Conservation (phyloP, 2,329 filamentous ascomycete species). For the Xylariaceae sp. region DNA sequence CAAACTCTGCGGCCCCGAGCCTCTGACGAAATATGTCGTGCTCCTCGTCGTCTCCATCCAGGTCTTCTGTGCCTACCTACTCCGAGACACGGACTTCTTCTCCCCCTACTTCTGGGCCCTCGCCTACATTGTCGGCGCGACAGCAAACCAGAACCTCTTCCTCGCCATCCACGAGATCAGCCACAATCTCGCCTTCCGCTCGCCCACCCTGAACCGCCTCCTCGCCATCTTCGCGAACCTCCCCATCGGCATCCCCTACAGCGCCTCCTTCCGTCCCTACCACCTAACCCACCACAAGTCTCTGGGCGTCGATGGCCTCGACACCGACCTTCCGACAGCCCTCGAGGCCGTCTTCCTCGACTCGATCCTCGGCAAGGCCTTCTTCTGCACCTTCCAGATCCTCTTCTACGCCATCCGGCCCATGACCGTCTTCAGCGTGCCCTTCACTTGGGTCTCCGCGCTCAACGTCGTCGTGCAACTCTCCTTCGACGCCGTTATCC, state of each 20-base stretch:
- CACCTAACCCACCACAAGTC: constrained; percentile 99
- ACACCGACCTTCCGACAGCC: constrained; percentile 90
- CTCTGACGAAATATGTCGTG: constrained; percentile 91
- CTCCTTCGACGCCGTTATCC: constrained; percentile 67
- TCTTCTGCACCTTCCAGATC: constrained; percentile 99
- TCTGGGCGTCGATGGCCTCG: constrained; percentile 89
- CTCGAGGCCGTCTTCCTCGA: constrained; percentile 90
- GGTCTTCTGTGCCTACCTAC: constrained; percentile 67
- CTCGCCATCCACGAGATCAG: constrained; percentile 98
- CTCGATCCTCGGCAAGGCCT: constrained; percentile 91
- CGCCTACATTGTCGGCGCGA: constrained; percentile 88
- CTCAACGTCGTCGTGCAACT: constrained; percentile 76
- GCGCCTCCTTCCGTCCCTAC: constrained; percentile 93
- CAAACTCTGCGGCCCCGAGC: constrained; percentile 94
- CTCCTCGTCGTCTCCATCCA: constrained; percentile 78
- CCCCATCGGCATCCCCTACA: constrained; percentile 93
- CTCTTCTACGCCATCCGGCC: constrained; percentile 96
- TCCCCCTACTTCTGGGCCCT: constrained; percentile 81
- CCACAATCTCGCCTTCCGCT: constrained; percentile 91
- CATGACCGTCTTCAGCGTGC: constrained; percentile 87
- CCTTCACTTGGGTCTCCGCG: constrained; percentile 78
- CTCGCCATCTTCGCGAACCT: constrained; percentile 92
- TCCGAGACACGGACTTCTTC: constrained; percentile 72
- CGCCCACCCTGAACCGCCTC: constrained; percentile 70
- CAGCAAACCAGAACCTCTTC: constrained; percentile 97